Evolutionary conservation across 805 yeast genomes (phyloP), one percentile per base, ranked within the genome.

Genomic region (Monosporozyma aquatica): DNA sequence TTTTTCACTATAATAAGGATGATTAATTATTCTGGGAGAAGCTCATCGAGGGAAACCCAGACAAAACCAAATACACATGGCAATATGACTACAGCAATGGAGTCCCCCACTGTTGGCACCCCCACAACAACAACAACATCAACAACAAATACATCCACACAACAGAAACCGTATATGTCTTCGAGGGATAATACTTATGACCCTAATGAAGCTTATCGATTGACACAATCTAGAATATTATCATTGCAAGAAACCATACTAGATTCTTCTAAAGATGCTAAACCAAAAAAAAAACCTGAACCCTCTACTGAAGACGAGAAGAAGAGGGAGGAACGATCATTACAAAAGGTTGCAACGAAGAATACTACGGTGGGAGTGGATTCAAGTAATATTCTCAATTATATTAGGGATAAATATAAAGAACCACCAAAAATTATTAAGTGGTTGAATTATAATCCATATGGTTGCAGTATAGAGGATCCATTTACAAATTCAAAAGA

Each of bases 221-320:
- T 55, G 37, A 59, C 62, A 1, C 65, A 61, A 42, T 54, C 58
- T 6, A 58, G 58, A 26, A 62, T 62, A 9, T 54, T 54, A 34
- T 51, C 54, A 15, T 40, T 62, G 18, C 67, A 62, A 38, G 64
- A 59, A 35, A 61, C 64, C 5, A 51, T 62, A 15, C 42, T 61
- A 34, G 60, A 61, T 35, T 56, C 61, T 3, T 38, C 57, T 1
- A 48, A 46, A 25, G 41, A 41, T 21, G 50, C 43, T 2, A 33
- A 20, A 17, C 11, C 11, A 18, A 15, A 24, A 20, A n/a, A 42
- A 35, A n/a, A n/a, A n/a, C n/a, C n/a, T n/a, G n/a, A n/a, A n/a
- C n/a, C n/a, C n/a, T n/a, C n/a, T n/a, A n/a, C n/a, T n/a, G n/a
- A n/a, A n/a, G n/a, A n/a, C n/a, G n/a, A n/a, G n/a, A n/a, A n/a